phyloP scores from a whole-genome alignment of 2,329 filamentous ascomycete species.

The Neofusicoccum laricinum region DNA sequence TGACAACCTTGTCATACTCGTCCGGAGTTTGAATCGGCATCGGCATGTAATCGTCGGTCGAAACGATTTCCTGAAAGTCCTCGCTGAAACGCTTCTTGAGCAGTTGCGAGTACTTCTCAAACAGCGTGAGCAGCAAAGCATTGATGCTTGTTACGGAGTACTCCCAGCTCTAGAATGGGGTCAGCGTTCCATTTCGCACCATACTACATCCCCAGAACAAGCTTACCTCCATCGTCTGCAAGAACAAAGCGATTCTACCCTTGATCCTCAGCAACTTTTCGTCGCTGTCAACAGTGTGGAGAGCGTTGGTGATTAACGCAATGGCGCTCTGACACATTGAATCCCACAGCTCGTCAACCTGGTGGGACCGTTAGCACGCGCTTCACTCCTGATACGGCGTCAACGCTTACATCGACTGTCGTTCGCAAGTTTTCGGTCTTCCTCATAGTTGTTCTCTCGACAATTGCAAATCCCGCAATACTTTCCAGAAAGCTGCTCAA shows the following conservation, averaged over 20 bases:
- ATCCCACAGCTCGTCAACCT: conserved; percentile 98
- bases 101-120: conserved; percentile 89
- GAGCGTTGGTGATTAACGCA: conserved; percentile 72
- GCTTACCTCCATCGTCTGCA: conserved; percentile 92
- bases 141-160: conserved; percentile 83
- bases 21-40: conserved; percentile 91
- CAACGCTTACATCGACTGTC: conserved; percentile 66
- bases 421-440: conserved; percentile 80
- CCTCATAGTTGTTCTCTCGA: conserved; percentile 90
- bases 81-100: conserved; percentile 89
- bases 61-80: conserved; percentile 85
- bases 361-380: not conserved
- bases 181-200: conserved; percentile 17
- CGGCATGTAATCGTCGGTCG: conserved; percentile 99
- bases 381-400: not conserved
- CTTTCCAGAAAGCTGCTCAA: conserved; percentile 90
- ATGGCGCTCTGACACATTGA: conserved; percentile 93
- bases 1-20: conserved; percentile 93
- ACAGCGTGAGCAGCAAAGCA: conserved; percentile 79
- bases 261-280: conserved; percentile 94
- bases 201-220: not conserved
- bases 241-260: conserved; percentile 86
- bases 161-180: conserved; percentile 67
- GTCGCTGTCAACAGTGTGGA: conserved; percentile 79
- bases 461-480: conserved; percentile 93